Conservation (phyloP, 1,284 basidiomycete genomes). For the Puccinia hordei region DNA sequence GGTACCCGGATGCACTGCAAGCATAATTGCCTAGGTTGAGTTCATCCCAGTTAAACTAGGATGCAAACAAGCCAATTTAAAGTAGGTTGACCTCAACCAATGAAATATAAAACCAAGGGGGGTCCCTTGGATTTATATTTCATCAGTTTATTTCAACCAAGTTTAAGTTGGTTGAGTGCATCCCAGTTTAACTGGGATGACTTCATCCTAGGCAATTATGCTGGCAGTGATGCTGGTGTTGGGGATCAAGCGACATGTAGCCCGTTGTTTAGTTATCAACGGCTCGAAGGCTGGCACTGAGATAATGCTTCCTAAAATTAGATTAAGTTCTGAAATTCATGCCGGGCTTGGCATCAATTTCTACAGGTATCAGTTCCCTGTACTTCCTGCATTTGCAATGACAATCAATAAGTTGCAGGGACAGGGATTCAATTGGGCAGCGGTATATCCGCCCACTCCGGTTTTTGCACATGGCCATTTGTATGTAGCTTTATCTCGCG, state of each 20-base stretch:
- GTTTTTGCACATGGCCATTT: conserved; percentile 31
- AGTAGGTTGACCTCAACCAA: too few relatives aligned
- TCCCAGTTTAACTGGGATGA: too few relatives aligned
- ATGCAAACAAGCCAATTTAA: too few relatives aligned
- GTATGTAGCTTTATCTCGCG: conserved; percentile 1
- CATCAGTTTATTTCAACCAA: too few relatives aligned
- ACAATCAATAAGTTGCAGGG: conserved; percentile 35
- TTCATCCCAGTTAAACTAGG: too few relatives aligned
- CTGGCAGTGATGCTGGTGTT: too few relatives aligned
- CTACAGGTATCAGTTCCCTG: not conserved
- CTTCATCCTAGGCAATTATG: too few relatives aligned
- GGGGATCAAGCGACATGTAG: not conserved
- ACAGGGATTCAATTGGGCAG: not conserved
- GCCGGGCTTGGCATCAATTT: not conserved
- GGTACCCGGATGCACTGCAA: not conserved
- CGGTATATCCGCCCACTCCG: not conserved
- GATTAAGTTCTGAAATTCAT: not conserved
- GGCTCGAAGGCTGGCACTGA: not conserved
- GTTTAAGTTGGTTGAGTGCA: too few relatives aligned
- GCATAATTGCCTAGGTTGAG: too few relatives aligned
- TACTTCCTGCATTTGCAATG: conserved; percentile 10
- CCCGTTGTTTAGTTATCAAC: not conserved
- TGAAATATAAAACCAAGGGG: too few relatives aligned
- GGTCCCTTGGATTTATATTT: too few relatives aligned
- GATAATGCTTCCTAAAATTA: not conserved